These are phyloP conservation scores for Backusella macrospora DNA, from an alignment of 192 early-diverging fungal species.

Conservation along the genomic window DNA sequence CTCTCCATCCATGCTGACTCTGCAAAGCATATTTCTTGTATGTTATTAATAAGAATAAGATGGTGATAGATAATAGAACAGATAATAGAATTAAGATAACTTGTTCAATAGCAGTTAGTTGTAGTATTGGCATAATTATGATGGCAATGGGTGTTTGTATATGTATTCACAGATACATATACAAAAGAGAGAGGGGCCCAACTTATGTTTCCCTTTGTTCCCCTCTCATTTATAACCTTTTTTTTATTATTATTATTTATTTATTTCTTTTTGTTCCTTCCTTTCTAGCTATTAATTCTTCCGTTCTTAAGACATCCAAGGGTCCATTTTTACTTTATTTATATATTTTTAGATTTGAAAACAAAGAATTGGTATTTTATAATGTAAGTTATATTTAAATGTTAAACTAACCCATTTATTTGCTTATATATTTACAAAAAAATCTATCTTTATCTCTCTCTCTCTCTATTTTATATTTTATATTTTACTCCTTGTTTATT, in stretches of 20 bases:
- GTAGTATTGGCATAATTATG: conserved; percentile 9
- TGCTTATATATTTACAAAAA: background rate
- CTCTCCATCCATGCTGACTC: background rate
- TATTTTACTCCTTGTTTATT: background rate
- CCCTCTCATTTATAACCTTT: conserved; percentile 7
- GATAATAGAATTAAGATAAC: background rate
- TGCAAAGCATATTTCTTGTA: background rate
- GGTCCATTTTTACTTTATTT: background rate
- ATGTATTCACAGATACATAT: background rate
- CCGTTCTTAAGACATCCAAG: conserved; percentile 8
- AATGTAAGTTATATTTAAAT: too few species aligned
- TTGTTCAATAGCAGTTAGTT: conserved; percentile 11
- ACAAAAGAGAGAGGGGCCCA: background rate
- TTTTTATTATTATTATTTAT: background rate
- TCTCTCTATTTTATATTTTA: background rate
- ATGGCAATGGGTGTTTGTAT: background rate
- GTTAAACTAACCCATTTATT: background rate
- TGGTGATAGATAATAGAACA: background rate
- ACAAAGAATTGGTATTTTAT: background rate
- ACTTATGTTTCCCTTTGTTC: background rate
- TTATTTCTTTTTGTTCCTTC: background rate
- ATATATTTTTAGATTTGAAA: background rate
- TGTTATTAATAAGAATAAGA: background rate
- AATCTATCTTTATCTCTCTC: background rate
- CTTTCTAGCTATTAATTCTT: background rate